Evolutionary conservation across 2,329 filamentous ascomycete genomes (phyloP).

Genomic region (Didymella pomorum): DNA sequence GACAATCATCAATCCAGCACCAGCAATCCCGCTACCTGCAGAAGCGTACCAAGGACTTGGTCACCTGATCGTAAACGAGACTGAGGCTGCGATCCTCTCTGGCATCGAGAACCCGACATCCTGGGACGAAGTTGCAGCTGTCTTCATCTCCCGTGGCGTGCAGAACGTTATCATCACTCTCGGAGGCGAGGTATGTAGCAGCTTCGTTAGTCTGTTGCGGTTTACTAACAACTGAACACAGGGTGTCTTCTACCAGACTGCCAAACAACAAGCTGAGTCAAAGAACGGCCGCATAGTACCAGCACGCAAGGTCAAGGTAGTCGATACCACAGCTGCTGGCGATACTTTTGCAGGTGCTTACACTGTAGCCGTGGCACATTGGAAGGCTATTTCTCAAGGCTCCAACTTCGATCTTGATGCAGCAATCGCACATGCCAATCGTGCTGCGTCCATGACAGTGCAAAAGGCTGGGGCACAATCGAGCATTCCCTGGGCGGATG

Average conservation of each 20-base stretch:
- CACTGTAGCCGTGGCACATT: constrained; percentile 72
- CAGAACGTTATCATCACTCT: constrained; percentile 83
- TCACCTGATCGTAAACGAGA: constrained; percentile 90
- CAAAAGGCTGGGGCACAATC: constrained; percentile 70
- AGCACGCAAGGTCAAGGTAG: constrained; percentile 76
- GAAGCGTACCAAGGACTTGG: constrained; percentile 72
- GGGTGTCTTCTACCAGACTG: constrained; percentile 56
- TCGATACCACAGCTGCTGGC: constrained; percentile 93
- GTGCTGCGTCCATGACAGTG: constrained; percentile 71
- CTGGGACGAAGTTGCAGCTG: constrained; percentile 45
- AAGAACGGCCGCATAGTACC: constrained; percentile 58
- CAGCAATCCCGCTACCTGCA: constrained; percentile 71
- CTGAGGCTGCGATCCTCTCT: constrained; percentile 79
- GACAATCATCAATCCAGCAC: constrained; percentile 85
- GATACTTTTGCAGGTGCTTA: constrained; percentile 95
- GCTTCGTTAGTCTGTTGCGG: neutral
- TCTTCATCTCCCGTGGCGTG: constrained; percentile 75
- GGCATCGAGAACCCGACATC: constrained; percentile 54
- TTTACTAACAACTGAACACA: constrained; percentile 37
- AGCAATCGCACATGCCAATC: constrained; percentile 68
- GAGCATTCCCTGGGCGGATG: constrained; percentile 71
- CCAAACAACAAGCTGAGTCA: constrained; percentile 54
- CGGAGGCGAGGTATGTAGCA: constrained; percentile 70
- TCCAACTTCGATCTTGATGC: constrained; percentile 61
- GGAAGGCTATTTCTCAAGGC: constrained; percentile 53